These are phyloP conservation scores for Euphorbia tirucalli DNA, from an alignment of 345 rosid genomes.

Conservation along the genomic window DNA sequence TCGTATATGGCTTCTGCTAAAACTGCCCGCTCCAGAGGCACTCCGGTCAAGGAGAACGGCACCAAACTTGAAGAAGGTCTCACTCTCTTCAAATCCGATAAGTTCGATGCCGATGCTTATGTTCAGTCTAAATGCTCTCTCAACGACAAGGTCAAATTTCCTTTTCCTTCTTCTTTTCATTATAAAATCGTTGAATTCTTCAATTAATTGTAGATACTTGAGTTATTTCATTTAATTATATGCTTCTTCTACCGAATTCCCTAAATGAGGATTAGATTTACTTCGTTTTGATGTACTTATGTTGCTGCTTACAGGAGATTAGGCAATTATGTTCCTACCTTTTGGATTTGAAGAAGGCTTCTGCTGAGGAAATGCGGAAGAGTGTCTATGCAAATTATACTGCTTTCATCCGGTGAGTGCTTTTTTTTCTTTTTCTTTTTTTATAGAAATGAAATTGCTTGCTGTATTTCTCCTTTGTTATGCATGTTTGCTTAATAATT, in stretches of 20 bases:
- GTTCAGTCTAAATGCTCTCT: conserved; percentile 95
- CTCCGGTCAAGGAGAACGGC: conserved; percentile 59
- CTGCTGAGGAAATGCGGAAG: conserved; percentile 98
- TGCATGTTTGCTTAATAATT: background rate
- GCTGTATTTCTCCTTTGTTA: background rate
- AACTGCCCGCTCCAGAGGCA: conserved; percentile 3
- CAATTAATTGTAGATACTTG: background rate
- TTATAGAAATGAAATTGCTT: background rate
- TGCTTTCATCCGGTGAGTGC: conserved; percentile 82
- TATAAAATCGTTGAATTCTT: background rate
- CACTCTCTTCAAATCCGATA: conserved; percentile 79
- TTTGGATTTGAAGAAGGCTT: conserved; percentile 91
- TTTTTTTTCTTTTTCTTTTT: background rate
- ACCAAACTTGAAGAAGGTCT: conserved; percentile 79
- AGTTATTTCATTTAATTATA: no score
- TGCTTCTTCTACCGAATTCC: no score
- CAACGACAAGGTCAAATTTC: conserved; percentile 75
- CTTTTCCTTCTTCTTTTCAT: no score
- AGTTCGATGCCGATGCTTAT: conserved; percentile 85
- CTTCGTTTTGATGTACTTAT: background rate
- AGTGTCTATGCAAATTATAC: conserved; percentile 97
- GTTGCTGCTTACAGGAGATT: conserved; percentile 61
- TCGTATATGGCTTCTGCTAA: background rate
- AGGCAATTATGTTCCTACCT: conserved; percentile 74
- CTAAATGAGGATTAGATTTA: background rate